Percentiles rank a stretch among this genome's conserved stretches.
Conservation (phyloP, 371 early-diverging fungal species). For the Syncephalastrum sp. region DNA sequence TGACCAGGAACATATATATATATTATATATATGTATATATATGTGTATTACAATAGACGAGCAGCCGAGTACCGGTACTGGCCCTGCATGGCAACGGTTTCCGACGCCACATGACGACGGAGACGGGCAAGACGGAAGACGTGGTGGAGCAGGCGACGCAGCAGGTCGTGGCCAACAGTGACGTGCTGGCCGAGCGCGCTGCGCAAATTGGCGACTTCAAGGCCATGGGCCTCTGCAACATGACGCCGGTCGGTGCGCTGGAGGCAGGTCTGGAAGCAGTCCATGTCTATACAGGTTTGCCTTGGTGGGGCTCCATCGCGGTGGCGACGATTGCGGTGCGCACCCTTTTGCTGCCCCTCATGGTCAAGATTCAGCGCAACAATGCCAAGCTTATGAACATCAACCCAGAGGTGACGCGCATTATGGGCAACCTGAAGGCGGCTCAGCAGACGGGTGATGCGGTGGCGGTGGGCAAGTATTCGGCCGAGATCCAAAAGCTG, state of each 20-base stretch:
- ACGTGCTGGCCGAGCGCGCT: slow-evolving; percentile 26
- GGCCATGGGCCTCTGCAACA: slow-evolving; percentile 73
- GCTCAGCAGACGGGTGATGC: slow-evolving; percentile 62
- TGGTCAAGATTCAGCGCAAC: slow-evolving; percentile 74
- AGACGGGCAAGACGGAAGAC: too few species aligned
- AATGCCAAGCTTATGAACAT: slow-evolving; percentile 73
- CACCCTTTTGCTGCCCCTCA: slow-evolving; percentile 70
- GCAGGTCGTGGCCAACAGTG: too few species aligned
- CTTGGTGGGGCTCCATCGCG: slow-evolving; percentile 93
- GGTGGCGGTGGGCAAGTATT: slow-evolving; percentile 49
- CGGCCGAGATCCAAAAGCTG: slow-evolving; percentile 56
- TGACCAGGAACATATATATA: too few species aligned
- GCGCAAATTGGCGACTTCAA: slow-evolving; percentile 80
- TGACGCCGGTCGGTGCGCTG: slow-evolving; percentile 76
- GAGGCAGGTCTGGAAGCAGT: slow-evolving; percentile 78
- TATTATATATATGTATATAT: too few species aligned
- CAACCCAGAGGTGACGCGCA: slow-evolving; percentile 70
- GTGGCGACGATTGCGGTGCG: slow-evolving; percentile 73
- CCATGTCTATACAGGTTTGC: slow-evolving; percentile 81
- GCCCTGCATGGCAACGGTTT: too few species aligned
- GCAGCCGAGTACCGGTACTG: too few species aligned
- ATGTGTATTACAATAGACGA: too few species aligned
- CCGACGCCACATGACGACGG: too few species aligned
- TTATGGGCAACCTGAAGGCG: slow-evolving; percentile 64
- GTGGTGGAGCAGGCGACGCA: too few species aligned